Base-by-base conservation (phyloP, 108 stramenopile species). In the Parmales sp. region DNA sequence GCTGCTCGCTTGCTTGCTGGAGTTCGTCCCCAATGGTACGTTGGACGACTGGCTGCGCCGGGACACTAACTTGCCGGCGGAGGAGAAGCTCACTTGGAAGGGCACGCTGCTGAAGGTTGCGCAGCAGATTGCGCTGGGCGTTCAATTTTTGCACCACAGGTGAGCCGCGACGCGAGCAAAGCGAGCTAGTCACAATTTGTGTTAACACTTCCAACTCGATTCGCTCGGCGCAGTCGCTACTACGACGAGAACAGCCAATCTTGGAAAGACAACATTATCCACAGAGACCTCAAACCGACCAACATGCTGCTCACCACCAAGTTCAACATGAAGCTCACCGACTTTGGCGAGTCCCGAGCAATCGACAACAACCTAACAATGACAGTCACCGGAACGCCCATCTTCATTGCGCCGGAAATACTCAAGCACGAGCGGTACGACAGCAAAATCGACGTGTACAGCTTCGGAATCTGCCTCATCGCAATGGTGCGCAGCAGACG, bases 281-380 rank as follows among this genome's bases (percentile, higher is more conserved):
- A 60, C 36, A 60, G 54, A 34, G 54, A 60, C 20, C 28, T 60
- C 0, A 60, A 60, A 34, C 54, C 54, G 28, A 34, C 29, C 28
- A 60, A 60, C 54, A 60, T 60, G 54, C 54, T 60, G 31, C 31
- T 60, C n/a, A 60, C 54, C 31, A 60, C 29, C 6, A 60, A 60
- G 31, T 28, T 28, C 4, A 34, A 60, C 31, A 18, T 60, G 54
- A 60, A 60, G 54, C 54, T 60, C 3, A 60, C 54, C 11, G 54
- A 60, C 28, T 60, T 60, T 0, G 54, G 54, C 13, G 54, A 60
- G 54, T 28, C 54, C 29, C 29, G 54, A 0, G 54, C 54, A 5
- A 16, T 13, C 26, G 54, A 60, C 26, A 28, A 34, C n/a, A 60
- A 20, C 54, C 29, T 60, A 34, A 60, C 54, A 28, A 60, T 60